Conservation (phyloP, 208 protist genomes). For the Spongospora subterranea region DNA sequence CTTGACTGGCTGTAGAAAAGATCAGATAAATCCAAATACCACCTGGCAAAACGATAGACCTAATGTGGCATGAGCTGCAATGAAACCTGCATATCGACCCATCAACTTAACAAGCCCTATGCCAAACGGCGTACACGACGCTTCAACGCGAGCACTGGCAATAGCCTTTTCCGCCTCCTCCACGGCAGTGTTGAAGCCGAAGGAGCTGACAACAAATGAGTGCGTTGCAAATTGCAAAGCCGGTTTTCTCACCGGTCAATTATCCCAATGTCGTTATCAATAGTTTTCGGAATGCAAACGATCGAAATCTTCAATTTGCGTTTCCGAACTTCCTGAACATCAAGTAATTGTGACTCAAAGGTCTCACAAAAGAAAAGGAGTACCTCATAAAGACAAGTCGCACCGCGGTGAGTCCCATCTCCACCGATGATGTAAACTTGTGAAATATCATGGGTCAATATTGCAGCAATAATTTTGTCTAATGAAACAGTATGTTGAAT, state of each 20-base stretch:
- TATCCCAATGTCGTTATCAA: constrained; percentile 74
- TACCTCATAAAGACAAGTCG: constrained; percentile 52
- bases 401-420: constrained; percentile 71
- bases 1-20: neutral
- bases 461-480: constrained; percentile 59
- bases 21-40: neutral
- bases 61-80: constrained; percentile 65
- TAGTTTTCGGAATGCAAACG: constrained; percentile 72
- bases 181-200: constrained; percentile 73
- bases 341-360: neutral
- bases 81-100: constrained; percentile 71
- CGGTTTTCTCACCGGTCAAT: constrained; percentile 66
- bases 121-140: constrained; percentile 59
- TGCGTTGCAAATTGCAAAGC: neutral
- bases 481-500: neutral
- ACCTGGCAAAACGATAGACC: neutral
- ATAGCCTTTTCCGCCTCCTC: constrained; percentile 61
- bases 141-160: constrained; percentile 64
- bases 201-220: constrained; percentile 57
- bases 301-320: constrained; percentile 62
- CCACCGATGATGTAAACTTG: constrained; percentile 70
- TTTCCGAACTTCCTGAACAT: constrained; percentile 24
- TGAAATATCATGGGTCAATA: constrained; percentile 48
- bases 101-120: constrained; percentile 74
- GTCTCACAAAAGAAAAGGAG: neutral